Base-by-base conservation (phyloP, 2,329 filamentous ascomycete genomes). In the Fusarium anthophilum region DNA sequence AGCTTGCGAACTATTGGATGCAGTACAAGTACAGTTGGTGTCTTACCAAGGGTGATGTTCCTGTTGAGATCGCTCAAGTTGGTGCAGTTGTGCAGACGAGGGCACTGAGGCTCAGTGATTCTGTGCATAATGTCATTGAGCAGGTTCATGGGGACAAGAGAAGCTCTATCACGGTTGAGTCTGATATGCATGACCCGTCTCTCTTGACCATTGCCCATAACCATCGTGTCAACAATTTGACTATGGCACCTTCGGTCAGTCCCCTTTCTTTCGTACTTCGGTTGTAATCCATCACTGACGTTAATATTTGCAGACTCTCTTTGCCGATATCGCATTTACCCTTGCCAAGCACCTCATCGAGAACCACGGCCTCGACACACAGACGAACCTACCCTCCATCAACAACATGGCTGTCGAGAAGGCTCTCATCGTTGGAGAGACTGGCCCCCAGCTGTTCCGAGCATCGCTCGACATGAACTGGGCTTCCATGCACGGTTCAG, bases 1-100 rank as follows among this genome's bases (percentile, higher is more conserved):
- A 95, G 76, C 85, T 90, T 76, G 93, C 94, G 85, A 92, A 89
- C 73, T 94, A 94, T 79, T 91, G 89, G 89, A 84, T 90, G 47
- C 85, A 87, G 76, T 91, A 90, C 78, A 82, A 87, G 70, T 91
- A 93, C 70, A 91, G 94, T 81, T 95, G 92, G 90, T 89, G 87
- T 28, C 84, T 94, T 43, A 90, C 87, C 69, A 95, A 95, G 85
- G 48, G 89, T 89, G 64, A 62, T 1, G 41, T 3, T 5, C 44
- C 56, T 2, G 26, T 28, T 6, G 56, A 59, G 3, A 17, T 4
- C 8, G 3, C 11, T 2, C 10, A 17, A 2, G 26, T 14, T 14
- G 41, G 55, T 4, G 20, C 8, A 37, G 1, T 4, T 2, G 30
- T n/a, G 0, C 55, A 58, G 2, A 0, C 20, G 0, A 59, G 37